Evolutionary conservation across 352 stramenopile genomes (phyloP).

Genomic region (Globisporangium emineosum): DNA sequence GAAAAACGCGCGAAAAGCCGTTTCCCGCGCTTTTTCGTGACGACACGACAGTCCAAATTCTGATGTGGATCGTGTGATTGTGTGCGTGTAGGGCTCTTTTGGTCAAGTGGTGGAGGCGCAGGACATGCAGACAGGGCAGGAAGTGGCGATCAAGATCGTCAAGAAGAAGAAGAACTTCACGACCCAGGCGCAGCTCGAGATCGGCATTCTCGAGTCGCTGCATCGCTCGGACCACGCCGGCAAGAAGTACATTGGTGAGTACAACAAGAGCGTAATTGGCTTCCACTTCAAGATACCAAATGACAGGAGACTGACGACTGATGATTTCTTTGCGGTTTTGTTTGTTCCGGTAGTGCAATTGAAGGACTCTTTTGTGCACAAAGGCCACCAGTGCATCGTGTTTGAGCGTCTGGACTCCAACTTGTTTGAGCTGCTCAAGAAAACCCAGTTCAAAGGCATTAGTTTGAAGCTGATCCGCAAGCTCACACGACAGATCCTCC

Average conservation of each 20-base stretch:
- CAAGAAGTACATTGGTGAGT: slow-evolving; percentile 91
- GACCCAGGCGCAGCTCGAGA: slow-evolving; percentile 96
- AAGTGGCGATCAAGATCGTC: slow-evolving; percentile 99
- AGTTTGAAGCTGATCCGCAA: slow-evolving; percentile 95
- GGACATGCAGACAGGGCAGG: slow-evolving; percentile 64
- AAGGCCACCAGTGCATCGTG: slow-evolving; percentile 97
- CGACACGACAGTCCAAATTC: background rate
- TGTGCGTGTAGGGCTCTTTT: slow-evolving; percentile 62
- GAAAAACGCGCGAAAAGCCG: slow-evolving; percentile 4
- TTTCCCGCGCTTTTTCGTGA: slow-evolving; percentile 6
- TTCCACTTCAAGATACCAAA: background rate
- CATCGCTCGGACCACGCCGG: slow-evolving; percentile 77
- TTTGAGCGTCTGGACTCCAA: slow-evolving; percentile 97
- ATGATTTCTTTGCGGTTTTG: background rate
- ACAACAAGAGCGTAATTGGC: background rate
- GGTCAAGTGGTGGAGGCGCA: slow-evolving; percentile 79
- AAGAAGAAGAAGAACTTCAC: slow-evolving; percentile 98
- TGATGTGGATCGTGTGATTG: slow-evolving; percentile 17
- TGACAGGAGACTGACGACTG: slow-evolving; percentile 6
- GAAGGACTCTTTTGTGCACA: slow-evolving; percentile 93
- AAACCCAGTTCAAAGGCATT: slow-evolving; percentile 90
- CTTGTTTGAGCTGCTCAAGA: slow-evolving; percentile 96
- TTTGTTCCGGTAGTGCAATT: slow-evolving; percentile 76
- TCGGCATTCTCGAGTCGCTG: slow-evolving; percentile 93
- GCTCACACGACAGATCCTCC: slow-evolving; percentile 95